Evolutionary conservation across 352 stramenopile genomes (phyloP).

Genomic region (Phytophthora colocasiae): DNA sequence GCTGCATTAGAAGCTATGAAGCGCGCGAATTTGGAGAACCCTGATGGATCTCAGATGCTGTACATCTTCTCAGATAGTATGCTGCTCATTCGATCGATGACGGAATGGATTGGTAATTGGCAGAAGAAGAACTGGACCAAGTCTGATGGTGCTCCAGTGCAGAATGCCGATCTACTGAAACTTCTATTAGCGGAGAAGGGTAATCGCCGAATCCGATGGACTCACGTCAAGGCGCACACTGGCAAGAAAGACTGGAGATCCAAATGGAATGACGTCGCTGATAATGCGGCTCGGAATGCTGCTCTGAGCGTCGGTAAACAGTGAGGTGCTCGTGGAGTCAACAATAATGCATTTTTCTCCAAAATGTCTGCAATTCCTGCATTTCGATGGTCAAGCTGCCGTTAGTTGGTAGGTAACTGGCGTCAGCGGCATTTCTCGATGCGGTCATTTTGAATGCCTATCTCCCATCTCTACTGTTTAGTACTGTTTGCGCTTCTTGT

Average conservation of each 20-base stretch:
- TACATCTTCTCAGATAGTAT: slow-evolving; percentile 85
- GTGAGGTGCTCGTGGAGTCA: no score
- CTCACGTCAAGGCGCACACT: slow-evolving; percentile 73
- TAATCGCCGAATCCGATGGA: slow-evolving; percentile 61
- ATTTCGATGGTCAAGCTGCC: no score
- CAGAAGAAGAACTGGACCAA: slow-evolving; percentile 72
- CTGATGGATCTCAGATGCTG: slow-evolving; percentile 37
- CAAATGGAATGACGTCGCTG: slow-evolving; percentile 78
- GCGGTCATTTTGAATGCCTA: no score
- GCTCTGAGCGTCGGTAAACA: slow-evolving; percentile 23
- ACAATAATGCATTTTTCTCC: no score
- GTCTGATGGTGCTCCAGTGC: slow-evolving; percentile 52
- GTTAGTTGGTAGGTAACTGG: no score
- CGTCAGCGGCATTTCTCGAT: no score
- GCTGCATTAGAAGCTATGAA: slow-evolving; percentile 71
- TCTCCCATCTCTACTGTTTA: neutral
- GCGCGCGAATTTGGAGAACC: slow-evolving; percentile 66
- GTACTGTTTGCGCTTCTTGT: neutral
- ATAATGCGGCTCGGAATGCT: slow-evolving; percentile 53
- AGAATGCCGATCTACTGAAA: slow-evolving; percentile 79
- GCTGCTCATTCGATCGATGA: slow-evolving; percentile 85
- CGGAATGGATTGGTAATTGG: slow-evolving; percentile 73
- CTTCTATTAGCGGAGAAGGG: slow-evolving; percentile 53
- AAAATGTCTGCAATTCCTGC: no score
- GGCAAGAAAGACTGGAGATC: slow-evolving; percentile 67